Conservation (phyloP, 2,329 filamentous ascomycete genomes). For the Penicillium sp. region DNA sequence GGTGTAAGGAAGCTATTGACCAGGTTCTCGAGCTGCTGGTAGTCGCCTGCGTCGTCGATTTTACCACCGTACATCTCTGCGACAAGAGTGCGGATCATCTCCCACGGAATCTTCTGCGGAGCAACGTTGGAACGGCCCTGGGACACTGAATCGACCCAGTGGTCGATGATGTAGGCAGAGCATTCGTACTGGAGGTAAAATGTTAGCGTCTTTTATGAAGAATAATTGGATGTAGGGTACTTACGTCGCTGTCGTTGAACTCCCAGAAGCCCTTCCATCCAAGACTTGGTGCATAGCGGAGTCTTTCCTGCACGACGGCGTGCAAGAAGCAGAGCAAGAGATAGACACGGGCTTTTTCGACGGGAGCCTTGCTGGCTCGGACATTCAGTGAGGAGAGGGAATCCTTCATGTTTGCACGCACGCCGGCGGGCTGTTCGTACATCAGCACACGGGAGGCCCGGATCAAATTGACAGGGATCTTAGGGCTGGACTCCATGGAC, state of each 20-base stretch:
- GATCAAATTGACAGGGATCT: conserved; percentile 92
- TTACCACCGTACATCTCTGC: conserved; percentile 96
- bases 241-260: conserved; percentile 97
- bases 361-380: conserved; percentile 68
- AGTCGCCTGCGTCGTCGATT: conserved; percentile 85
- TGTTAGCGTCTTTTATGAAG: conserved; percentile 14
- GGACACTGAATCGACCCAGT: conserved; percentile 77
- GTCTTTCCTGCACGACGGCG: conserved; percentile 85
- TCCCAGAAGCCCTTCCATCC: conserved; percentile 99
- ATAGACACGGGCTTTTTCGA: conserved; percentile 84
- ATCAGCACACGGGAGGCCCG: conserved; percentile 88
- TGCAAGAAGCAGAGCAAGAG: conserved; percentile 88
- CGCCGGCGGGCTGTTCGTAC: conserved; percentile 95
- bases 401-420: conserved; percentile 97
- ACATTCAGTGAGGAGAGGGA: conserved; percentile 75
- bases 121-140: conserved; percentile 84
- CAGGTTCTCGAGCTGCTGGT: conserved; percentile 60
- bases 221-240: conserved; percentile 33
- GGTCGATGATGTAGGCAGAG: conserved; percentile 88
- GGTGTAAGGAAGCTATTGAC: conserved; percentile 74
- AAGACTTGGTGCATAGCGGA: conserved; percentile 84
- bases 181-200: conserved; percentile 68
- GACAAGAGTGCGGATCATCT: conserved; percentile 82
- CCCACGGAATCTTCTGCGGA: conserved; percentile 89
- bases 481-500: conserved; percentile 93